Evolutionary conservation across 768 basidiomycete genomes (phyloP).

Genomic region (Russula dissimulans): DNA sequence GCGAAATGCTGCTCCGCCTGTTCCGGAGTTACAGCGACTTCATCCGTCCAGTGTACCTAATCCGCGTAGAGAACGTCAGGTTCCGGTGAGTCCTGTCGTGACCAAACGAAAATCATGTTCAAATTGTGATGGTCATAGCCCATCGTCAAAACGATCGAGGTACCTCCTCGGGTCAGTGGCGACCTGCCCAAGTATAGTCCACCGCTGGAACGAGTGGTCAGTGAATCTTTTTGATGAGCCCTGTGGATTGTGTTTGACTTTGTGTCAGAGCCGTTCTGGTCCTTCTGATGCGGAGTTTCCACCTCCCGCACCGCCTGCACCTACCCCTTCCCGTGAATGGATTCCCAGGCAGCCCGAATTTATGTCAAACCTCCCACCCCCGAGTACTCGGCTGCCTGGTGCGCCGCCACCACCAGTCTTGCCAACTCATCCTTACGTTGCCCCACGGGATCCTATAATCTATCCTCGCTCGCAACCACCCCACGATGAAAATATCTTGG

Average conservation of each 20-base stretch:
- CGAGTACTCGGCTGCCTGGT: constrained; percentile 11
- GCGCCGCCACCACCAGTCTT: constrained; percentile 12
- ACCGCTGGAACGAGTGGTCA: constrained; percentile 1
- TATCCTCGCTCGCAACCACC: not conserved
- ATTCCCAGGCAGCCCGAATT: constrained; percentile 7
- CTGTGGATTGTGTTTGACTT: not conserved
- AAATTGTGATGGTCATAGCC: not conserved
- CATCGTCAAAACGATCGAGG: not conserved
- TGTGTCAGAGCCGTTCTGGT: not conserved
- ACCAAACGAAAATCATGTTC: not conserved
- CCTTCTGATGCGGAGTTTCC: not conserved
- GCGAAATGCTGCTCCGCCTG: not conserved
- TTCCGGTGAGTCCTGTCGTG: not conserved
- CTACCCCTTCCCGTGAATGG: not conserved
- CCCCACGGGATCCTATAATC: not conserved
- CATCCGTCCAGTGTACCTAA: not conserved
- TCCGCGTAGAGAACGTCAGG: constrained; percentile 4
- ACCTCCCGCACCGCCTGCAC: not conserved
- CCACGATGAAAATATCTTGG: not conserved
- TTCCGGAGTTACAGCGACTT: constrained; percentile 1
- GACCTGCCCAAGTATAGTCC: not conserved
- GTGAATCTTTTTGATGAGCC: not conserved
- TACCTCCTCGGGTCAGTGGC: not conserved
- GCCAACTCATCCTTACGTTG: not conserved
- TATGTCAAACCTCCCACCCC: constrained; percentile 9